Evolutionary conservation across 768 basidiomycete species (phyloP), one percentile per base, ranked within the genome.

Genomic region (Russula ochroleuca): DNA sequence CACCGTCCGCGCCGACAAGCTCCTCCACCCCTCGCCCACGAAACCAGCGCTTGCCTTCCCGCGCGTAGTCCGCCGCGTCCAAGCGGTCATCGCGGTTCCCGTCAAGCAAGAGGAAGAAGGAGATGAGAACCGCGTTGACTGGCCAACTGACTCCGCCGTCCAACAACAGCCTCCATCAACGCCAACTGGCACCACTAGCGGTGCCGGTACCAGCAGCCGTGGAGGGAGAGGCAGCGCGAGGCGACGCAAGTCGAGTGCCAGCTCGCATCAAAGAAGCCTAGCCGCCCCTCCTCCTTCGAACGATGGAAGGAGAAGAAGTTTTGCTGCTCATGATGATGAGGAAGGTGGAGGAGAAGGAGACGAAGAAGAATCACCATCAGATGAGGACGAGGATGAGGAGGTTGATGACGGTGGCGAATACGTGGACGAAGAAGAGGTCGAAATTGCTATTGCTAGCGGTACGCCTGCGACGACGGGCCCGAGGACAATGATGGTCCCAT

Each of bases 101-200:
- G 82, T 89, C 41, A 89, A 90, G 69, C 80, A 80, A 60, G 87
- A 89, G 72, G 84, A 83, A 3, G 76, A 75, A 1, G 41, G 9
- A 19, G 43, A 19, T 2, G 5, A n/a, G 78, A 31, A 5, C 50
- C 11, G 72, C 40, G 73, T 31, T 2, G 67, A 14, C 33, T 61
- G 54, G 25, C 62, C 50, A 14, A 43, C 23, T 50, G 50, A 33
- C 57, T 23, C 52, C 5, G 13, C 48, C 8, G 51, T 37, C 28
- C 8, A 45, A 17, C 21, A 15, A 13, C 51, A 48, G 8, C n/a
- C n/a, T 3, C 38, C 50, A 6, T 40, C 57, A 19, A 58, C 62
- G 6, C 33, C 50, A 9, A 47, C 35, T 0, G 37, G 17, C 14
- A 21, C 17, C 8, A 11, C 15, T 10, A 11, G n/a, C n/a, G n/a